phyloP scores from a whole-genome alignment of 352 stramenopile genomes.

The Phytophthora fragariae region DNA sequence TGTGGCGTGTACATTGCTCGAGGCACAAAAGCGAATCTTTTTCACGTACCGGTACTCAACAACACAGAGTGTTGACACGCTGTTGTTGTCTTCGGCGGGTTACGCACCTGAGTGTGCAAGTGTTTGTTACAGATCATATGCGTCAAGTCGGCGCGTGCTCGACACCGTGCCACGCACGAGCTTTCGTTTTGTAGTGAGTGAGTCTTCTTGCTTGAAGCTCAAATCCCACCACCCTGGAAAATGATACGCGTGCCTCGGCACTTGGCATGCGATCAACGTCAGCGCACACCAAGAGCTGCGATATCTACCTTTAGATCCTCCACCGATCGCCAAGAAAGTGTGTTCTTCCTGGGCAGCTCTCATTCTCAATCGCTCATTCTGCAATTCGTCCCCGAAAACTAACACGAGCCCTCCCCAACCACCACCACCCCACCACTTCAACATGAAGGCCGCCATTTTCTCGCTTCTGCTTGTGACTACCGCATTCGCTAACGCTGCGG shows the following conservation, averaged over 20 bases:
- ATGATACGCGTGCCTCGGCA: neutral
- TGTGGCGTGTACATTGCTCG: no score
- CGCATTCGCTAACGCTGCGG: constrained; percentile 13
- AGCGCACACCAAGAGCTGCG: no score
- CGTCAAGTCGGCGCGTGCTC: constrained; percentile 14
- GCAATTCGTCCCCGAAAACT: constrained; percentile 9
- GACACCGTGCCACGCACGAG: neutral
- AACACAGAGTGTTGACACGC: no score
- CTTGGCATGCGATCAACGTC: no score
- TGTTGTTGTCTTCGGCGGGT: no score
- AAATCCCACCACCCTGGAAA: neutral
- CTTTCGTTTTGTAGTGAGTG: neutral
- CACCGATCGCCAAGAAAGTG: no score
- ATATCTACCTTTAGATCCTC: no score
- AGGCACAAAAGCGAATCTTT: no score
- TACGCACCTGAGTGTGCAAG: neutral
- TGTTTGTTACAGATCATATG: constrained; percentile 24
- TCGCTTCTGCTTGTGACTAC: constrained; percentile 12
- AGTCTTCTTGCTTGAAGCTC: no score
- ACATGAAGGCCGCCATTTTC: constrained; percentile 27
- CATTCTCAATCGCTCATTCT: constrained; percentile 14
- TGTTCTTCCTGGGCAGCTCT: neutral
- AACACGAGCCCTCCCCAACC: neutral
- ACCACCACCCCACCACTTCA: neutral
- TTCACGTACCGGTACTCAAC: no score